These are phyloP conservation scores for Lentinula aciculospora DNA, from an alignment of 768 basidiomycete genomes.

Conservation along the genomic window DNA sequence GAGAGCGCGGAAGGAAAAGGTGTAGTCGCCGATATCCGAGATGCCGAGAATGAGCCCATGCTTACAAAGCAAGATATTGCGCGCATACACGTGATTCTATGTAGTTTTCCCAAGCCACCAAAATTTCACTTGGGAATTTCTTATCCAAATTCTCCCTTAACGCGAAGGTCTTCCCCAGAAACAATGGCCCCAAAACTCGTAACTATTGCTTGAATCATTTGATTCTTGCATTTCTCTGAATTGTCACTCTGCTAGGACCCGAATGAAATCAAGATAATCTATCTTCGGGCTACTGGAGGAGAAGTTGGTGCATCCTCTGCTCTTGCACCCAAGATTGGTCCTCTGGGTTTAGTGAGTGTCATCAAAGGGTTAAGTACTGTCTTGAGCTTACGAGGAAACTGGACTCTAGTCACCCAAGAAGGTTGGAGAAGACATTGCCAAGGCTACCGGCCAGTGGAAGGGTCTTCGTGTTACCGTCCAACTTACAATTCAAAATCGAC, in stretches of 20 bases:
- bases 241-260: constrained; percentile 62
- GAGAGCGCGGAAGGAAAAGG: constrained; percentile 27
- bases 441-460: constrained; percentile 97
- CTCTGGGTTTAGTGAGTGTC: constrained; percentile 89
- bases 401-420: constrained; percentile 91
- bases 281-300: constrained; percentile 97
- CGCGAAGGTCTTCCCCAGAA: constrained; percentile 15
- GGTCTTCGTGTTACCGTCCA: constrained; percentile 99
- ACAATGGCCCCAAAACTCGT: constrained; percentile 81
- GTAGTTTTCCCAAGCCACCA: neutral
- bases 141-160: neutral
- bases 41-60: neutral
- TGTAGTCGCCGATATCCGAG: neutral
- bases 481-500: constrained; percentile 99
- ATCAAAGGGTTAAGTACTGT: neutral
- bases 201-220: constrained; percentile 9
- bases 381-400: constrained; percentile 8
- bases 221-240: neutral
- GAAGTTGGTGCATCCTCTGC: constrained; percentile 99
- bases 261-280: constrained; percentile 97
- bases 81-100: neutral
- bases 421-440: constrained; percentile 99
- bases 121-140: constrained; percentile 3
- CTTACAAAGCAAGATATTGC: neutral
- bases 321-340: constrained; percentile 99